A percentile compares a stretch with the other conserved stretches of the same genome.
These are phyloP conservation scores for Calycina herbarum DNA, from an alignment of 2,329 filamentous ascomycete species.

Conservation along the genomic window DNA sequence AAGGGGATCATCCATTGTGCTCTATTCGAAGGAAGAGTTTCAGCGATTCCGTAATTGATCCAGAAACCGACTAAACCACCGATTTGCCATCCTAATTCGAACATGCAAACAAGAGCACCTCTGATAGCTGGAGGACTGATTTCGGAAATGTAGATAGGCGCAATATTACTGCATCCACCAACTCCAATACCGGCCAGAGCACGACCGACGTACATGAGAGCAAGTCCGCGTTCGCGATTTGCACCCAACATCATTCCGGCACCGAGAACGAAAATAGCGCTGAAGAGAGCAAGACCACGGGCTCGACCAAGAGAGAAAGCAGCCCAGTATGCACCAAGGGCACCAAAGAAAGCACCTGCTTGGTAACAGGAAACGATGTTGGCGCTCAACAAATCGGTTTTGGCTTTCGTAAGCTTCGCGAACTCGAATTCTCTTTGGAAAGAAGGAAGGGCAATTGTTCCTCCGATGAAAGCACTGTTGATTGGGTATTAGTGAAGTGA, in stretches of 20 bases:
- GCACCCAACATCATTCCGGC: conserved; percentile 72
- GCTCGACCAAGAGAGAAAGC: conserved; percentile 68
- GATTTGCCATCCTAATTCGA: conserved; percentile 65
- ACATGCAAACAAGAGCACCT: conserved; percentile 65
- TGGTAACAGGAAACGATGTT: conserved; percentile 84
- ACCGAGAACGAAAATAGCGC: conserved; percentile 66
- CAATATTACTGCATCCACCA: conserved; percentile 63
- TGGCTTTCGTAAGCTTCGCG: conserved; percentile 43
- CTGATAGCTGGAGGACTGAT: conserved; percentile 60
- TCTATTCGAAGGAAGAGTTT: conserved; percentile 46
- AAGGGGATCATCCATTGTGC: conserved; percentile 65
- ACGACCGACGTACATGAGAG: conserved; percentile 60
- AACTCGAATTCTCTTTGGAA: conserved; percentile 71
- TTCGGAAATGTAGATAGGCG: conserved; percentile 48
- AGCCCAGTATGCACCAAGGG: conserved; percentile 65
- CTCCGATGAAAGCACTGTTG: conserved; percentile 75
- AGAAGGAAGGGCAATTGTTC: conserved; percentile 68
- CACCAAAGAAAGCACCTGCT: conserved; percentile 80
- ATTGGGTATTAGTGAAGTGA: background rate
- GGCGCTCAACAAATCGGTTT: conserved; percentile 62
- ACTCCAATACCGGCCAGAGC: conserved; percentile 65
- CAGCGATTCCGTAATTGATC: conserved; percentile 60
- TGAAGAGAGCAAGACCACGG: conserved; percentile 61
- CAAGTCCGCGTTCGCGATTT: conserved; percentile 61
- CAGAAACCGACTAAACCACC: conserved; percentile 65